Base-by-base conservation (phyloP, 352 stramenopile species). In the Blastocystis sp. region DNA sequence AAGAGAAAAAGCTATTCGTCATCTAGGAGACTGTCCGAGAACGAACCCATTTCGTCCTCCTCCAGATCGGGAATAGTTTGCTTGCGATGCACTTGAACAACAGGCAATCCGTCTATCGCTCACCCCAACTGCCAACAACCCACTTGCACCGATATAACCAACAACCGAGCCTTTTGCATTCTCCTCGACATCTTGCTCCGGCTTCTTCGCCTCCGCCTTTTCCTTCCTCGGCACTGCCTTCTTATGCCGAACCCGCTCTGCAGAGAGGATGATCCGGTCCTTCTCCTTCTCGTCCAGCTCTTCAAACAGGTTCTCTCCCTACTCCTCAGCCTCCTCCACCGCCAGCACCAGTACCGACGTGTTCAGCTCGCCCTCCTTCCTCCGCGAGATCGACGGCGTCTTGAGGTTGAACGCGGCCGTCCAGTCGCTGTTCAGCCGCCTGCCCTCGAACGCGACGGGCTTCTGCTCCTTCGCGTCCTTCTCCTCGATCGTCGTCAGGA, bases 321-420 rank as follows among this genome's bases (percentile, higher is more conserved):
- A 67, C 28, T n/a, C n/a, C 28, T 62, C 21, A 69, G 23, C 48
- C 60, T 0, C 17, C 0, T 34, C 28, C 3, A 38, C 28, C 23
- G 19, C 45, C 17, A 21, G 17, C 52, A 84, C 74, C 23, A 84
- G 21, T 2, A 84, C 56, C 21, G 74, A 84, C 0, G 53, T 84
- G 7, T 84, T 67, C 23, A 59, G 53, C 11, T 10, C 28, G 2
- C 14, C 56, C 10, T 34, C 2, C 23, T 62, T 62, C 28, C 40
- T 66, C 69, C 74, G 21, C n/a, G 74, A 84, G 69, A 84, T 84
- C 0, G 74, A 66, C 21, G 74, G 74, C 14, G 74, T 84, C 45
- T 84, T 84, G 2, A 84, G 23, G 52, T 84, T 84, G 60, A 84
- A 84, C 7, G 74, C 74, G 10, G 45, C 4, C 34, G 48, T 41